Evolutionary conservation across 2,329 filamentous ascomycete genomes (phyloP), one percentile per base, ranked within the genome.

Genomic region (Intubia oerlemansii): DNA sequence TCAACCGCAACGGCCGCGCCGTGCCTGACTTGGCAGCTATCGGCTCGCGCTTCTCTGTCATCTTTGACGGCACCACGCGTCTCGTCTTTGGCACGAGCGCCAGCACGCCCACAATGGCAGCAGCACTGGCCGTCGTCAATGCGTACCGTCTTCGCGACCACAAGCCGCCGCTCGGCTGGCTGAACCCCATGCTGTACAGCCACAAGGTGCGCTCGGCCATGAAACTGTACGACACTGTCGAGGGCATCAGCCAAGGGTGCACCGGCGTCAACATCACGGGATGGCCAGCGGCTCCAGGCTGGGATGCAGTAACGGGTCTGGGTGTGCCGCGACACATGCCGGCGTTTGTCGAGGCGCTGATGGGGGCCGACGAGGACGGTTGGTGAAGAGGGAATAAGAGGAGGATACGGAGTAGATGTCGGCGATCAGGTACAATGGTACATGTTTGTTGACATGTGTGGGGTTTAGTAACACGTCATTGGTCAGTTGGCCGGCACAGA

Each of bases 1-100:
- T 58, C 52, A 62, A 66, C 39, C 43, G 50, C 1, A 36, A 35
- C 2, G 60, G 57, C 21, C 51, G 62, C 5, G 61, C 51, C 2
- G 51, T 56, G 13, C 62, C 62, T 1, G 62, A 66, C 37, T 47
- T 66, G 15, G 51, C 57, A 4, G 58, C 54, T 4, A 54, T 78
- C 14, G 59, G 69, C 2, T 62, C 62, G 7, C 62, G 66, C 35
- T 74, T 71, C 32, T 36, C 44, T 6, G 49, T 53, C 20, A 32
- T 49, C 4, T 36, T 46, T 11, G 41, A 41, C 5, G 50, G 49
- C 7, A 28, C 31, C 10, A 32, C 41, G 5, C 22, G 29, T 0
- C 34, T 36, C 2, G 42, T 56, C 3, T 38, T 46, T 26, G 59
- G 59, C 9, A 62, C 59, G 10, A 60, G 56, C 30, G 62, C 62